Evolutionary conservation across 2,329 filamentous ascomycete species (phyloP).

Genomic region (Clarireedia monteithiana): DNA sequence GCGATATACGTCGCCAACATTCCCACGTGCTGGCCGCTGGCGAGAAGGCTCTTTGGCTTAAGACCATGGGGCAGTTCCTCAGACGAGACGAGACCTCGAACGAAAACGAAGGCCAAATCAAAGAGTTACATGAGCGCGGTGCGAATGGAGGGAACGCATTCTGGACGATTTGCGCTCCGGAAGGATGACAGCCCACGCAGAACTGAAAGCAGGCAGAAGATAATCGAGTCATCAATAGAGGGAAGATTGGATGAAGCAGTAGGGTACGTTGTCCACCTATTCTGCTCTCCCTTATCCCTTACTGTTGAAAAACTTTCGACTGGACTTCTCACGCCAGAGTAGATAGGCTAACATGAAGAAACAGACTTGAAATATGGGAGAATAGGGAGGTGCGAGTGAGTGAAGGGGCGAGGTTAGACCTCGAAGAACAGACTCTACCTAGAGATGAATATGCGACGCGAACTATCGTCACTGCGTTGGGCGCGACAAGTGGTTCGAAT

Average conservation of each 20-base stretch:
- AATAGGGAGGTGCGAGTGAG: constrained; percentile 2
- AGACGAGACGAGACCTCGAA: not conserved
- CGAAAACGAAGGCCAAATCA: not conserved
- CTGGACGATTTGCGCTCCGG: not conserved
- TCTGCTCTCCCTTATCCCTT: not conserved
- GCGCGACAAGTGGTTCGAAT: not conserved
- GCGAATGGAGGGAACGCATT: not conserved
- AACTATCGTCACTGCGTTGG: not conserved
- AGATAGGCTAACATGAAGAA: not conserved
- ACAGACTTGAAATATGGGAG: constrained; percentile 5
- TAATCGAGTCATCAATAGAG: not conserved
- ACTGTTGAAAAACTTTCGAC: not conserved
- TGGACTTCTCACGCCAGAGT: not conserved
- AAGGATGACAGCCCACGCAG: not conserved
- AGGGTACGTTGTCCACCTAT: not conserved
- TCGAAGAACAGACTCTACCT: not conserved
- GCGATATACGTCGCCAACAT: constrained; percentile 47
- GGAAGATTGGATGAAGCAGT: not conserved
- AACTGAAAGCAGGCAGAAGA: constrained; percentile 1
- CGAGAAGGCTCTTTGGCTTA: constrained; percentile 1
- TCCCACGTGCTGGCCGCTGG: constrained; percentile 41
- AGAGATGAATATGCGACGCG: not conserved
- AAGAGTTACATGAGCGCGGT: not conserved
- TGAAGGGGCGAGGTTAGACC: not conserved
- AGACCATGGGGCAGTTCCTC: constrained; percentile 3